Conservation (phyloP, 2,329 filamentous ascomycete species). For the Leptographium procerum region DNA sequence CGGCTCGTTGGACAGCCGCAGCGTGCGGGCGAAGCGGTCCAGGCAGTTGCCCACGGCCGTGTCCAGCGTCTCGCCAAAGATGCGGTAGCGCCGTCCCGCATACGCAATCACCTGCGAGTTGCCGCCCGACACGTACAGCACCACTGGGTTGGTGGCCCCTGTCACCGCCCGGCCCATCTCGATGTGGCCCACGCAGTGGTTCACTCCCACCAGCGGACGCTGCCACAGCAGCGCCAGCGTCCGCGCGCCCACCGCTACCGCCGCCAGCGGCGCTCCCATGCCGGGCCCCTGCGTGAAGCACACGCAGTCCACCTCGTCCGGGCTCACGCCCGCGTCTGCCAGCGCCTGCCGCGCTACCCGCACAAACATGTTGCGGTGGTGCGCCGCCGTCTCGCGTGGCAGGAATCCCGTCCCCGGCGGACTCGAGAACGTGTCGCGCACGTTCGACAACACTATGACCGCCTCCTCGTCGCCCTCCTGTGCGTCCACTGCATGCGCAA, state of each 20-base stretch:
- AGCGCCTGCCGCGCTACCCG: slow-evolving; percentile 71
- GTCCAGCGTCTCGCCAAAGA: slow-evolving; percentile 95
- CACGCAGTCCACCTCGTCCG: slow-evolving; percentile 71
- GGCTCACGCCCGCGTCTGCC: slow-evolving; percentile 48
- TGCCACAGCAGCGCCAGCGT: slow-evolving; percentile 75
- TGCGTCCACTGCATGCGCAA: slow-evolving; percentile 51
- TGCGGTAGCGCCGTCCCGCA: slow-evolving; percentile 85
- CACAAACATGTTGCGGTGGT: slow-evolving; percentile 82
- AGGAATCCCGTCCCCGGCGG: slow-evolving; percentile 91
- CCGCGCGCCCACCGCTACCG: slow-evolving; percentile 61
- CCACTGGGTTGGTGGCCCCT: slow-evolving; percentile 79
- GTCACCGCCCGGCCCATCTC: slow-evolving; percentile 97
- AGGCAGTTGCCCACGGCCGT: slow-evolving; percentile 97
- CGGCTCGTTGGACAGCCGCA: slow-evolving; percentile 88
- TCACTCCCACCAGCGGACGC: slow-evolving; percentile 84
- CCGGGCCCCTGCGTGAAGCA: slow-evolving; percentile 94
- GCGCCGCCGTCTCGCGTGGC: slow-evolving; percentile 87
- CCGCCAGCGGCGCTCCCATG: slow-evolving; percentile 88
- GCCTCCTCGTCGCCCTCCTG: slow-evolving; percentile 20
- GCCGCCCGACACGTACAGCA: slow-evolving; percentile 88
- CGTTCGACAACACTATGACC: slow-evolving; percentile 73
- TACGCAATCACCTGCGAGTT: slow-evolving; percentile 99
- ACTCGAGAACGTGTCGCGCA: slow-evolving; percentile 86
- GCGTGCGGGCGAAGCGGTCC: slow-evolving; percentile 84
- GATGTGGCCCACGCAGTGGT: slow-evolving; percentile 97